Evolutionary conservation across 805 yeast genomes (phyloP), one percentile per base, ranked within the genome.

Genomic region (Saturnispora kantuleensis): DNA sequence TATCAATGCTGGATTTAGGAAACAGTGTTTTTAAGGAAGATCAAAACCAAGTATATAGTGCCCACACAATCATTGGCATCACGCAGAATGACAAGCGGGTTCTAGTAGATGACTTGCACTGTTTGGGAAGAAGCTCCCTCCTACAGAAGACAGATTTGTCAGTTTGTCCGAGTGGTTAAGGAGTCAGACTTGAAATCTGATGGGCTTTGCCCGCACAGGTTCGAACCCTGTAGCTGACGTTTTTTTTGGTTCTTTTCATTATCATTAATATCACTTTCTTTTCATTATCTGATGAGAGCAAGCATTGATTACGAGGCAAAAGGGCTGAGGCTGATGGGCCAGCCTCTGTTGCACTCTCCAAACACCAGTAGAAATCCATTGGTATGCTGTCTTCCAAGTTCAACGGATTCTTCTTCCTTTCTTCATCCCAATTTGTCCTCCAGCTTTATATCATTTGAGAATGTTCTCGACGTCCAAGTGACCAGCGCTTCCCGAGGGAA

Each of bases 381-480:
- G 29, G 47, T 39, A 6, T 50, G 47, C 13, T 50, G 53, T 38
- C 26, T 45, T 11, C 53, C 54, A 8, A 40, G 42, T 13, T 53
- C 53, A 10, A 49, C 54, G 3, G 21, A 35, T 16, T 47, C 49
- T 8, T 46, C 55, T 31, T 35, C 44, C 16, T 44, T 44, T 28
- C n/a, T 17, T 29, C 17, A 35, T 9, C 26, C 26, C 8, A 18
- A 17, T 3, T 4, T 16, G 2, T 17, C 13, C 5, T 12, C 17
- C 9, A 44, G 41, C 12, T 38, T 56, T n/a, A 49, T 60, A 1
- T 54, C 58, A 2, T 58, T 51, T 41, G 47, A 47, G 31, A 48
- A 56, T 45, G 54, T 61, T 16, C 35, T 61, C 8, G 54, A 62
- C 60, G 60, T 50, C 3, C 58, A 60, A 12, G 36, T 45, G 10